Percentiles rank a stretch among this genome's conserved stretches.
Evolutionary conservation across 2,329 filamentous ascomycete species (phyloP).

Genomic region (Trichoderma guizhouense): DNA sequence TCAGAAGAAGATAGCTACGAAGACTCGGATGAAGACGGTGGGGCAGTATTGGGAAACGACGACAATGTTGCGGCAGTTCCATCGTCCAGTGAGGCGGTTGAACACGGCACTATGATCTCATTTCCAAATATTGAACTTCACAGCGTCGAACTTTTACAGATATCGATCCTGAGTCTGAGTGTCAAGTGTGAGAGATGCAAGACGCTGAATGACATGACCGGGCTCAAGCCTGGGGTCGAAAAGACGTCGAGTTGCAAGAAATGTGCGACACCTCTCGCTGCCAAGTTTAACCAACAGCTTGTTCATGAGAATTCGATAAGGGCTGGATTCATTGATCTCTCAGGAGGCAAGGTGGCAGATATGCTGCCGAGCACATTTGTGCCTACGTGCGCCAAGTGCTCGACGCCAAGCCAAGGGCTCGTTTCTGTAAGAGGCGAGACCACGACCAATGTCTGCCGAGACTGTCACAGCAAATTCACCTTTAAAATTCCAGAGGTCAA

Average conservation of each 20-base stretch:
- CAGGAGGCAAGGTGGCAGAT: slow-evolving; percentile 71
- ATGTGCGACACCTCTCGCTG: slow-evolving; percentile 51
- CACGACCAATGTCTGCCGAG: slow-evolving; percentile 70
- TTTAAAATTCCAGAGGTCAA: slow-evolving; percentile 76
- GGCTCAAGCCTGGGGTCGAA: slow-evolving; percentile 55
- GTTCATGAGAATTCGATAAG: slow-evolving; percentile 71
- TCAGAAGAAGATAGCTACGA: slow-evolving; percentile 46
- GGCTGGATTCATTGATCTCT: slow-evolving; percentile 74
- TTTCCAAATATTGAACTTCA: slow-evolving; percentile 76
- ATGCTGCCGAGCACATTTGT: slow-evolving; percentile 77
- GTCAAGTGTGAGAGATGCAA: slow-evolving; percentile 80
- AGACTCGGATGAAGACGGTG: slow-evolving; percentile 42
- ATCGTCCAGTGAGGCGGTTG: slow-evolving; percentile 36
- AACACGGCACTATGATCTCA: slow-evolving; percentile 71
- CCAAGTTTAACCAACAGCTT: slow-evolving; percentile 62
- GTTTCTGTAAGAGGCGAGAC: slow-evolving; percentile 71
- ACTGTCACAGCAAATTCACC: slow-evolving; percentile 76
- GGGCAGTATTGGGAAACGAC: slow-evolving; percentile 36
- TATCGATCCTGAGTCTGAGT: slow-evolving; percentile 63
- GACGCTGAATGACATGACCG: slow-evolving; percentile 65
- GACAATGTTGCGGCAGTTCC: neutral
- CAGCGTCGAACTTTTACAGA: slow-evolving; percentile 71
- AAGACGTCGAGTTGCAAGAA: slow-evolving; percentile 57
- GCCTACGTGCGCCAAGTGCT: slow-evolving; percentile 75
- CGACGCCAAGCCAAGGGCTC: slow-evolving; percentile 64